Evolutionary conservation across 225 moss, liverwort and hornwort genomes (phyloP).

Genomic region (Bryoerythrophyllum caledonicum): DNA sequence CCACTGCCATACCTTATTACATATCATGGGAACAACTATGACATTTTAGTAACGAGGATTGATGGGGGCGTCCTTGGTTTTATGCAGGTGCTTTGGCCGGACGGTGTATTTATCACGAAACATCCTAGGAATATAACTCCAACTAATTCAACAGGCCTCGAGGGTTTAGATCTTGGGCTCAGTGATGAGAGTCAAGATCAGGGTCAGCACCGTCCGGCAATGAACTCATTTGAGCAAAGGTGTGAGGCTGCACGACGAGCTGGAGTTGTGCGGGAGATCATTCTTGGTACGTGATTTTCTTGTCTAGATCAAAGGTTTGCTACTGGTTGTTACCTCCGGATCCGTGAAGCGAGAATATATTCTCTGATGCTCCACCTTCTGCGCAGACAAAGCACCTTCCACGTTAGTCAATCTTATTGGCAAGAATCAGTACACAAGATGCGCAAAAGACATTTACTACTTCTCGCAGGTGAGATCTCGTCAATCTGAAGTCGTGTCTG

Average conservation of each 20-base stretch:
- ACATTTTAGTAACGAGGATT: background rate
- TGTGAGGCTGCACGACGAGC: constrained; percentile 85
- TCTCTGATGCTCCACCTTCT: constrained; percentile 13
- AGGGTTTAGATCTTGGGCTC: constrained; percentile 30
- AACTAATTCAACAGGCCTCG: constrained; percentile 21
- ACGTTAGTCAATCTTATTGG: constrained; percentile 85
- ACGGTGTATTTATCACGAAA: constrained; percentile 89
- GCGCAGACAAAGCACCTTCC: constrained; percentile 78
- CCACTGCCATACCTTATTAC: too few species aligned
- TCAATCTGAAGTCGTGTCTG: background rate
- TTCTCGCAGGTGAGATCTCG: constrained; percentile 58
- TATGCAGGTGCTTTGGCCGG: constrained; percentile 81
- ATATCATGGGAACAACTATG: constrained; percentile 1
- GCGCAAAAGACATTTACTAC: constrained; percentile 85
- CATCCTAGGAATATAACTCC: constrained; percentile 49
- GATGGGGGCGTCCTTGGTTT: constrained; percentile 9
- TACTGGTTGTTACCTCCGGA: too few species aligned
- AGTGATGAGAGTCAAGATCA: constrained; percentile 28
- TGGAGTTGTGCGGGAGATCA: constrained; percentile 78
- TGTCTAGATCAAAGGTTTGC: background rate
- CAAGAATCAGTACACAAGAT: constrained; percentile 80
- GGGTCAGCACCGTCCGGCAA: constrained; percentile 28
- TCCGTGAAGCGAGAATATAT: background rate
- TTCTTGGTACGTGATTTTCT: constrained; percentile 48
- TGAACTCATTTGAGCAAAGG: constrained; percentile 71